These are phyloP conservation scores for Syzygium oleosum DNA, from an alignment of 345 rosid species.

Conservation along the genomic window DNA sequence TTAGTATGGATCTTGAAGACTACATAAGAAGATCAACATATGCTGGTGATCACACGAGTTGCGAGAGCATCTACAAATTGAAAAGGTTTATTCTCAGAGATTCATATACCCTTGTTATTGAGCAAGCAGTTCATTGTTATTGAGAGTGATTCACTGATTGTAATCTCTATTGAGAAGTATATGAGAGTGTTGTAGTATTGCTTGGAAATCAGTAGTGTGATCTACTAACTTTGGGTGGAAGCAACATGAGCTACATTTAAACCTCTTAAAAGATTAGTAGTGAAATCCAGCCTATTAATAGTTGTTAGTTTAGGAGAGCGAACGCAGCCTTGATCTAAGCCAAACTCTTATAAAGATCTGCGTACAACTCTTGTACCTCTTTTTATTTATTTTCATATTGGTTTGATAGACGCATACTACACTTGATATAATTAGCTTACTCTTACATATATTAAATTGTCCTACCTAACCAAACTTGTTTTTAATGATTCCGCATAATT, in stretches of 20 bases:
- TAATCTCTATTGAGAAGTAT: neutral
- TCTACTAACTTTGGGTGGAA: neutral
- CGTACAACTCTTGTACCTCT: neutral
- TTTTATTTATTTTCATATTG: too few relatives aligned
- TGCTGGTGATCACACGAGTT: neutral
- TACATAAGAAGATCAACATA: neutral
- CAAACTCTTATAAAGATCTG: too few relatives aligned
- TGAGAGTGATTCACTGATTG: neutral
- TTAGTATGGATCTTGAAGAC: neutral
- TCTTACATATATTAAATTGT: neutral
- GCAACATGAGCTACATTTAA: neutral
- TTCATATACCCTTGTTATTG: neutral
- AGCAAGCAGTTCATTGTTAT: neutral
- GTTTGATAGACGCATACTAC: neutral
- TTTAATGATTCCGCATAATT: neutral
- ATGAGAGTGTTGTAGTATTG: too few relatives aligned
- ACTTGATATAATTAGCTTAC: neutral
- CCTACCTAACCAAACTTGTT: neutral
- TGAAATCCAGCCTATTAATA: neutral
- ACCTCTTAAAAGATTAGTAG: neutral
- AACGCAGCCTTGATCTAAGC: neutral
- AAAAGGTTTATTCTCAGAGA: neutral
- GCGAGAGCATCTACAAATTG: neutral
- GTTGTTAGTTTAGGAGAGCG: neutral
- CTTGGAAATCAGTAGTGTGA: neutral